Conservation (phyloP, 1,139 yeast genomes). For the Taphrina communis region DNA sequence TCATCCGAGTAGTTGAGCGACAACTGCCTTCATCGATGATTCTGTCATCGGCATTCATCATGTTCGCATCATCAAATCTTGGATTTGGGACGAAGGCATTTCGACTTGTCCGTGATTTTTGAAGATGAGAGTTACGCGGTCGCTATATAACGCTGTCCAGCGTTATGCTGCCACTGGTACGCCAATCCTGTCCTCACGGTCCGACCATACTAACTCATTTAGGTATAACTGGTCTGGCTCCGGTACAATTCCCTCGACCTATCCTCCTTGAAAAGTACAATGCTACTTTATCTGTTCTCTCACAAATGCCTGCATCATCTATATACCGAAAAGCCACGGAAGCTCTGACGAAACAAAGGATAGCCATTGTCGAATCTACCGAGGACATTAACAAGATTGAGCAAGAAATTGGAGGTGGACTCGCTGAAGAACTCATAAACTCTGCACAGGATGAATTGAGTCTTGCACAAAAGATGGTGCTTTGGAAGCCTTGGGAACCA, state of each 20-base stretch:
- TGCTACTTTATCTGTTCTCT: constrained; percentile 67
- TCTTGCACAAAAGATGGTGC: constrained; percentile 70
- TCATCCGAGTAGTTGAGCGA: background rate
- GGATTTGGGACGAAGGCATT: background rate
- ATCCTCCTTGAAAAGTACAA: constrained; percentile 73
- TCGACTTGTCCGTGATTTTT: background rate
- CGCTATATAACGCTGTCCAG: constrained; percentile 27
- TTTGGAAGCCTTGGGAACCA: constrained; percentile 64
- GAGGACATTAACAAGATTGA: constrained; percentile 74
- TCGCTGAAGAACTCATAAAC: constrained; percentile 78
- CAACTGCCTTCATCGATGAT: background rate
- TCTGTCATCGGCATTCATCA: constrained; percentile 1
- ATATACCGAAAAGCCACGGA: constrained; percentile 80
- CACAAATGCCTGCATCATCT: constrained; percentile 70
- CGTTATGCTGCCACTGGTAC: constrained; percentile 38
- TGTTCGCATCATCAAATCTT: background rate
- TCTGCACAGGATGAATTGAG: constrained; percentile 84
- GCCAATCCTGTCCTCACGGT: background rate
- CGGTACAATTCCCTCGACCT: constrained; percentile 86
- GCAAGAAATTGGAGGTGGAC: constrained; percentile 76
- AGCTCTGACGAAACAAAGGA: constrained; percentile 72
- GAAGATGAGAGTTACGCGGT: constrained; percentile 21
- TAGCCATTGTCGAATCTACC: constrained; percentile 66
- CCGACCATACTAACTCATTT: constrained; percentile 49
- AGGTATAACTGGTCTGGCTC: constrained; percentile 76